Evolutionary conservation across 345 rosid species (phyloP).

Genomic region (Isatis tinctoria): DNA sequence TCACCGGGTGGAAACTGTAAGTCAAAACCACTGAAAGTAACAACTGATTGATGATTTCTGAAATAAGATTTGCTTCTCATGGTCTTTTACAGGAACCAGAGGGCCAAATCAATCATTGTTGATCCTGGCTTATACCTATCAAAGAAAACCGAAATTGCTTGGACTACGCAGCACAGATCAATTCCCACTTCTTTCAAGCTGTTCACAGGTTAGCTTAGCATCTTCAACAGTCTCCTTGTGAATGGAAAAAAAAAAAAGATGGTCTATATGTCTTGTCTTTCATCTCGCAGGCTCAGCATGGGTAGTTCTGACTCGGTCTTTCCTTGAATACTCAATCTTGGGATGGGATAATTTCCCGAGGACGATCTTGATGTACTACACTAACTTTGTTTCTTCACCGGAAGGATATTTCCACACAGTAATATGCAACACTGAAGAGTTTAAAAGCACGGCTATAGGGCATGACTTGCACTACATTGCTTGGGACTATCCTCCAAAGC

Average conservation of each 20-base stretch:
- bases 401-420: slow-evolving; percentile 94
- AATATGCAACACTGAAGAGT: slow-evolving; percentile 75
- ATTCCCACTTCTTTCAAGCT: slow-evolving; percentile 84
- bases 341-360: slow-evolving; percentile 97
- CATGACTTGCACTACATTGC: slow-evolving; percentile 94
- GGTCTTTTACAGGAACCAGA: slow-evolving; percentile 56
- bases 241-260: background rate
- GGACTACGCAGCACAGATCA: slow-evolving; percentile 88
- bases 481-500: slow-evolving; percentile 94
- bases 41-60: background rate
- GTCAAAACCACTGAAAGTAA: slow-evolving; percentile 13
- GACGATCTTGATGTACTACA: slow-evolving; percentile 75
- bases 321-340: slow-evolving; percentile 69
- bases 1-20: slow-evolving; percentile 91
- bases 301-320: slow-evolving; percentile 88
- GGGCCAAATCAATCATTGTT: slow-evolving; percentile 82
- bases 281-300: slow-evolving; percentile 73
- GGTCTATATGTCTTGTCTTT: slow-evolving; percentile 12
- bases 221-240: background rate
- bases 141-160: slow-evolving; percentile 78
- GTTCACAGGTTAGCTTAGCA: slow-evolving; percentile 59
- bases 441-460: slow-evolving; percentile 66
- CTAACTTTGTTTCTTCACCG: slow-evolving; percentile 87
- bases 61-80: slow-evolving; percentile 6
- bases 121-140: slow-evolving; percentile 96